These are phyloP conservation scores for Ophiostoma sp. DNA, from an alignment of 2,329 filamentous ascomycete genomes.

Conservation along the genomic window DNA sequence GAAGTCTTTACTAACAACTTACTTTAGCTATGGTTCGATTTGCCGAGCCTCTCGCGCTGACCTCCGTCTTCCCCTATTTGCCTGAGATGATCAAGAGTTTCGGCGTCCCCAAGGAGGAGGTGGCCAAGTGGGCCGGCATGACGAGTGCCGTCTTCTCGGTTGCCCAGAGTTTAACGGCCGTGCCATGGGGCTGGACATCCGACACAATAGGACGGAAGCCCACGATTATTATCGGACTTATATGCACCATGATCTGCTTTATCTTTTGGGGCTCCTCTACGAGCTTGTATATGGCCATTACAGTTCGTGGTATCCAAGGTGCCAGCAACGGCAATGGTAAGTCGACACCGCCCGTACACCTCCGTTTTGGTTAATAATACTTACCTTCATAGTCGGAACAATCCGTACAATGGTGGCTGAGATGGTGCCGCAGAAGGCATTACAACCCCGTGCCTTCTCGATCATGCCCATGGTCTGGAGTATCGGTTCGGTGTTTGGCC, in stretches of 20 bases:
- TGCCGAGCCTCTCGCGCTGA: slow-evolving; percentile 71
- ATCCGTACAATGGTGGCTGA: slow-evolving; percentile 90
- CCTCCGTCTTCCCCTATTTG: slow-evolving; percentile 68
- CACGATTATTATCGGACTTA: slow-evolving; percentile 70
- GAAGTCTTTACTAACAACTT: neutral
- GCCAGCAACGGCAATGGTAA: slow-evolving; percentile 80
- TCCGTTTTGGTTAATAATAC: neutral
- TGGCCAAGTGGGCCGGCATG: slow-evolving; percentile 79
- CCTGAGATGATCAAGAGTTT: slow-evolving; percentile 85
- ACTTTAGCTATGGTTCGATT: slow-evolving; percentile 71
- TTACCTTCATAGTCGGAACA: slow-evolving; percentile 66
- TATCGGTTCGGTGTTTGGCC: slow-evolving; percentile 83
- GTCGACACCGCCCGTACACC: slow-evolving; percentile 28
- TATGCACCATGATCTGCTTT: slow-evolving; percentile 78
- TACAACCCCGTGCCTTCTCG: slow-evolving; percentile 87
- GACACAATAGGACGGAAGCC: slow-evolving; percentile 82
- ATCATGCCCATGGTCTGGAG: slow-evolving; percentile 92
- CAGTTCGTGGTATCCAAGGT: slow-evolving; percentile 75
- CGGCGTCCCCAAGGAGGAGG: slow-evolving; percentile 66
- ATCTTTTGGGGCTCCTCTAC: slow-evolving; percentile 82
- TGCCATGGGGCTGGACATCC: slow-evolving; percentile 74
- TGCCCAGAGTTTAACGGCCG: slow-evolving; percentile 68
- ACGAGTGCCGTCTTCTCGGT: slow-evolving; percentile 72
- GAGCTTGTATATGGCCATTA: slow-evolving; percentile 76
- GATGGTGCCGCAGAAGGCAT: slow-evolving; percentile 80